These are phyloP conservation scores for Colletotrichum sp. DNA, from an alignment of 2,329 filamentous ascomycete genomes.

Conservation along the genomic window DNA sequence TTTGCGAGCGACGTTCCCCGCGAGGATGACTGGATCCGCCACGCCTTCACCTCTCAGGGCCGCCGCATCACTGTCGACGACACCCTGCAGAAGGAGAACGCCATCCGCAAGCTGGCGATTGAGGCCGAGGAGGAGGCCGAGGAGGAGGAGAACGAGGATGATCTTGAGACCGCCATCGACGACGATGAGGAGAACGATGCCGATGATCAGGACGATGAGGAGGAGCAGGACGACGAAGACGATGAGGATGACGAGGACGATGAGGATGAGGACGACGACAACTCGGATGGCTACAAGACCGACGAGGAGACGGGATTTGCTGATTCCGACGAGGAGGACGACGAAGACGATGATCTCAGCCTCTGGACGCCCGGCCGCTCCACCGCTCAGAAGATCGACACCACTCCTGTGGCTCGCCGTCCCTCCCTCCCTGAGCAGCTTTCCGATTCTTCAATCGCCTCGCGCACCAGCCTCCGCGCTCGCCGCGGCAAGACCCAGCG, in stretches of 20 bases:
- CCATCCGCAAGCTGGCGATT: conserved; percentile 82
- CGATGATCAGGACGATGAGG: conserved; percentile 52
- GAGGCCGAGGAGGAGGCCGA: conserved; percentile 91
- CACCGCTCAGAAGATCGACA: conserved; percentile 40
- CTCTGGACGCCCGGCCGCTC: conserved; percentile 58
- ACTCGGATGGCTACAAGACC: conserved; percentile 75
- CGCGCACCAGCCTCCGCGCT: conserved; percentile 39
- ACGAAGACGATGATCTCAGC: conserved; percentile 69
- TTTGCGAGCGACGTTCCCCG: conserved; percentile 84
- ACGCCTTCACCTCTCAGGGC: conserved; percentile 66
- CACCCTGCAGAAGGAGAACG: conserved; percentile 87
- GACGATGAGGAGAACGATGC: conserved; percentile 41
- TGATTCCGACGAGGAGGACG: conserved; percentile 71
- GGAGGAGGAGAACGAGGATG: conserved; percentile 68
- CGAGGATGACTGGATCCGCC: conserved; percentile 88
- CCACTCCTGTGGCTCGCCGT: conserved; percentile 41
- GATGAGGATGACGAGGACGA: conserved; percentile 55
- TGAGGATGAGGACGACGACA: conserved; percentile 58
- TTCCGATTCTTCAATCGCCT: conserved; percentile 67
- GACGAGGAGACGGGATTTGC: conserved; percentile 73
- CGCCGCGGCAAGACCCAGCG: conserved; percentile 37
- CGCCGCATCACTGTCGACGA: conserved; percentile 86
- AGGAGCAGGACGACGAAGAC: conserved; percentile 59
- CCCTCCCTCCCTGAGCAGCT: conserved; percentile 48
- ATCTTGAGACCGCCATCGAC: conserved; percentile 49